Evolutionary conservation across 2,329 filamentous ascomycete genomes (phyloP).

Genomic region (Apiospora malaysiana): DNA sequence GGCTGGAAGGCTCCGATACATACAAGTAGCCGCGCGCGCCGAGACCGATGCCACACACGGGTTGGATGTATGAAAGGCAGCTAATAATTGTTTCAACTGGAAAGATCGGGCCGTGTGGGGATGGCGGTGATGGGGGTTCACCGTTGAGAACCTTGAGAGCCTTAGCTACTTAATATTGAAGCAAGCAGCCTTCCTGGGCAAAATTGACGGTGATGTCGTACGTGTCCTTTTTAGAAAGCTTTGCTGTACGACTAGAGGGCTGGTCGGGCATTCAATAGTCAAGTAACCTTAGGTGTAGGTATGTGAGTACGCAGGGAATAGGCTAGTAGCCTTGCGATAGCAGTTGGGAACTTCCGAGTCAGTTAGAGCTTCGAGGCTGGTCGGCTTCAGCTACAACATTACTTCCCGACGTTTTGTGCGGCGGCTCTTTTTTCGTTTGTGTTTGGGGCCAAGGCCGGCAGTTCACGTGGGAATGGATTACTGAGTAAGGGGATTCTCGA

Average conservation of each 20-base stretch:
- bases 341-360: not conserved
- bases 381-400: not conserved
- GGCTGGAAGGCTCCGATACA: not conserved
- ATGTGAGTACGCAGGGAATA: not conserved
- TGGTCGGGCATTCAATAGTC: not conserved
- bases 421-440: not conserved
- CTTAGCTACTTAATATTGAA: not conserved
- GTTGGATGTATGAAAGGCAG: not conserved
- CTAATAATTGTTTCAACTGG: slow-evolving; percentile 15
- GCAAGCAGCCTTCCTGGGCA: not conserved
- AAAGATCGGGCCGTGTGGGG: slow-evolving; percentile 18
- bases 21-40: not conserved
- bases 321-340: not conserved
- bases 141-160: not conserved
- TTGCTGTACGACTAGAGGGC: not conserved
- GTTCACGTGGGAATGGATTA: not conserved
- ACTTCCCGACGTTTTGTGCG: slow-evolving; percentile 1
- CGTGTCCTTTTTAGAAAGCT: not conserved
- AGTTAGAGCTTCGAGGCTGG: not conserved
- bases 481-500: not conserved
- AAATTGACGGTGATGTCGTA: slow-evolving; percentile 9
- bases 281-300: too few relatives aligned
- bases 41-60: not conserved
- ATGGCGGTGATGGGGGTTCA: not conserved
- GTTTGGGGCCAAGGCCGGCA: slow-evolving; percentile 13